Evolutionary conservation across 2,329 filamentous ascomycete genomes (phyloP), one percentile per base, ranked within the genome.

Genomic region (Cordyceps javanica): DNA sequence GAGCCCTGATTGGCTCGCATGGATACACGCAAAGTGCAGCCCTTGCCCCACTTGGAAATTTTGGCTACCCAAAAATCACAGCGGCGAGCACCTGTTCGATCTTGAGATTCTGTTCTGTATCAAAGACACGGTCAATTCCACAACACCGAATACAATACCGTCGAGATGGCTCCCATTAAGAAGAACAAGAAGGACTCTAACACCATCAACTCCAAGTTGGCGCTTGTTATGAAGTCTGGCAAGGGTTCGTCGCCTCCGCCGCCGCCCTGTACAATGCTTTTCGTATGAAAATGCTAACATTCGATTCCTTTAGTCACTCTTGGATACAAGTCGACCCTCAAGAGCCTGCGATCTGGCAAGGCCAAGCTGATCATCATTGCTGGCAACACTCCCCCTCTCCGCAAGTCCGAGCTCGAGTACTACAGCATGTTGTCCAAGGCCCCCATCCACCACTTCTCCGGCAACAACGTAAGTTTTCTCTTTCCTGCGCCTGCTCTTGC

Each of bases 341-440:
- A 97, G 89, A 82, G 82, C 68, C 89, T 97, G 69, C 90, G 93
- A 72, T 89, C 87, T 68, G 92, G 93, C 78, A 97, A 97, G 88
- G 94, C 94, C 77, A 97, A 97, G 89, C 87, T 97, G 67, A 90
- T 97, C 76, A 91, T 96, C 80, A 95, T 96, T 60, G 72, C 74
- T 69, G 91, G 90, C 80, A 97, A 99, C 85, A 96, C 92, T 68
- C 92, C 93, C 73, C 94, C 94, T 77, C 90, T 99, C 71, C 88
- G 93, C 78, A 99, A 97, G 88, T 90, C 86, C 72, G 93, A 97
- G 84, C 86, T 97, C 64, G 93, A 97, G 82, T 97, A 90, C 82
- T 91, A 92, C 82, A 85, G 85, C 75, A 94, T 94, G 90, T 78
- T 96, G 71, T 87, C 87, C 76, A 96, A 97, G 87, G 90, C 88